Conservation (phyloP, 163 green algal genomes). For the Scenedesmus sp. region DNA sequence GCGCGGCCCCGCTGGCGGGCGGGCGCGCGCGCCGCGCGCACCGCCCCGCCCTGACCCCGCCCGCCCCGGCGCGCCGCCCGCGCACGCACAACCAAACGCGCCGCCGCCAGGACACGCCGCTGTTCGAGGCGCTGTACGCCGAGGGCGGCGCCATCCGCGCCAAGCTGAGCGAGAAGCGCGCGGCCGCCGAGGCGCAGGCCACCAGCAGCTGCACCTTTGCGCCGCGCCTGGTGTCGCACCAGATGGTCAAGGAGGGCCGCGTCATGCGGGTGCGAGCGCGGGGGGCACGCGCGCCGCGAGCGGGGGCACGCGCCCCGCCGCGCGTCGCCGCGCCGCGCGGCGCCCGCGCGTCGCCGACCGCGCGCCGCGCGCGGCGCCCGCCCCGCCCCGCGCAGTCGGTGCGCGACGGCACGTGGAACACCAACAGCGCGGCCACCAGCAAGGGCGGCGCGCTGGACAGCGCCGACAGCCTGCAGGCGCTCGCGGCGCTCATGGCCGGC, state of each 20-base stretch:
- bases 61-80: too few species aligned
- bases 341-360: too few species aligned
- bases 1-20: too few species aligned
- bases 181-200: slow-evolving; percentile 51
- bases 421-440: slow-evolving; percentile 11
- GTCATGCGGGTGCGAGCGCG: slow-evolving; percentile 27
- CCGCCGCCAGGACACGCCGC: slow-evolving; percentile 39
- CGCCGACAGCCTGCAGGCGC: slow-evolving; percentile 29
- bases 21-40: too few species aligned
- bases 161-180: slow-evolving; percentile 54
- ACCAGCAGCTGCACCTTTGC: slow-evolving; percentile 71
- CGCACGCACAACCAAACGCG: too few species aligned
- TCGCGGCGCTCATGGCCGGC: background rate
- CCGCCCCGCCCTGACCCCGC: too few species aligned
- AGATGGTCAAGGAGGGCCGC: slow-evolving; percentile 28
- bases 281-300: background rate
- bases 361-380: too few species aligned
- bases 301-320: too few species aligned
- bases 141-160: slow-evolving; percentile 23
- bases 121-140: slow-evolving; percentile 58
- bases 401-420: slow-evolving; percentile 36
- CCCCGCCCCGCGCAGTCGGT: too few species aligned
- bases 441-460: background rate
- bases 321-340: too few species aligned
- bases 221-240: slow-evolving; percentile 58